Base-by-base conservation (phyloP, 2,329 filamentous ascomycete species). In the Aspergillus neotritici region DNA sequence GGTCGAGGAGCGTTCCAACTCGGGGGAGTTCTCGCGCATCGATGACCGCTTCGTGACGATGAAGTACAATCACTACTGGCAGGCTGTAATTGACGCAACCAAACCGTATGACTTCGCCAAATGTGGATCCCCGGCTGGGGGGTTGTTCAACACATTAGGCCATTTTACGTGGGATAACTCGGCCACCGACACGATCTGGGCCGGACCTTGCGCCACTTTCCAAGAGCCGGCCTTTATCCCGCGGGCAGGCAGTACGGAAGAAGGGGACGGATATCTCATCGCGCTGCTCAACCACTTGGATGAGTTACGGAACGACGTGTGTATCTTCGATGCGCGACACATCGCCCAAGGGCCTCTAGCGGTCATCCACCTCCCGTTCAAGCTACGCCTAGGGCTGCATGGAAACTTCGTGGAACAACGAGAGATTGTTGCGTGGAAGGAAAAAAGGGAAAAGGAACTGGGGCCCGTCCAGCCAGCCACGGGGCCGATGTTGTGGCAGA, bases 51-150 rank as follows among this genome's bases (percentile, higher is more conserved):
- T 42, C 29, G 63, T 69, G 15, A 69, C 70, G 4, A 70, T 69
- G 50, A 59, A 61, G 33, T 73, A 75, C 52, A 55, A 54, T 8
- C 70, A 74, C 55, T 73, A 73, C 54, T 76, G 72, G 70, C 69
- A 73, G 48, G 61, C 68, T 1, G 43, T 53, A 1, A 54, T 60
- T 31, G 53, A 58, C 31, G 50, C 44, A 3, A 46, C 45, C 4
- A 52, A 46, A 31, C 46, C 52, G 4, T 57, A 74, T 11, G 52
- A 51, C 34, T 58, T 58, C 31, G 46, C 46, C 29, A 57, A 55
- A 28, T 60, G 60, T 31, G 54, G 58, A 7, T 40, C 53, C 2
- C 54, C 49, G 4, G 51, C 50, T 6, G 54, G 51, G 1, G 52
- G 52, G 4, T 29, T 54, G 5, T 56, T 56, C 38, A 55, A 55